Percentiles rank a stretch among this genome's conserved stretches.
Evolutionary conservation across 2,329 filamentous ascomycete species (phyloP).

Genomic region (Claviceps pazoutovae): DNA sequence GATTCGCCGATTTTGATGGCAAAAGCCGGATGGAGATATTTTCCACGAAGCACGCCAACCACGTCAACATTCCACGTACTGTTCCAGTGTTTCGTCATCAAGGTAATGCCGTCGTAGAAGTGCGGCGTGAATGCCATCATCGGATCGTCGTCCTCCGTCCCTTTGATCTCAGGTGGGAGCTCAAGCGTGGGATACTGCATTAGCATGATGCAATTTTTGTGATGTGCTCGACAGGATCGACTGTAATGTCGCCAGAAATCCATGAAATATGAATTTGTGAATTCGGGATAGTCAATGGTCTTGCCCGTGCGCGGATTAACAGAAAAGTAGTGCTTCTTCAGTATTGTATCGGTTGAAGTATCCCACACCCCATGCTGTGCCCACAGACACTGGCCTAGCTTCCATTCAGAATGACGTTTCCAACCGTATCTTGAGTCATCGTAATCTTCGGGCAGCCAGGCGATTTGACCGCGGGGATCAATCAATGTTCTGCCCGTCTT

Average conservation of each 20-base stretch:
- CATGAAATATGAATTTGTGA: slow-evolving; percentile 88
- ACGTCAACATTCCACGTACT: slow-evolving; percentile 95
- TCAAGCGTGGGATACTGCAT: slow-evolving; percentile 88
- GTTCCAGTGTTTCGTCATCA: slow-evolving; percentile 99
- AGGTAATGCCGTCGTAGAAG: slow-evolving; percentile 91
- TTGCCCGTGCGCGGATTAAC: slow-evolving; percentile 63
- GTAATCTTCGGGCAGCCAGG: slow-evolving; percentile 72
- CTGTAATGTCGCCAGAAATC: slow-evolving; percentile 66
- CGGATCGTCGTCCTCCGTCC: slow-evolving; percentile 74
- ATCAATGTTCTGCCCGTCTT: slow-evolving; percentile 73
- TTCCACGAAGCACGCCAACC: slow-evolving; percentile 76
- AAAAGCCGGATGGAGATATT: slow-evolving; percentile 78
- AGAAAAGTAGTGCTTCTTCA: slow-evolving; percentile 79
- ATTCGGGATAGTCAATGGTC: slow-evolving; percentile 64
- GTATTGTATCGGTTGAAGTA: slow-evolving; percentile 56
- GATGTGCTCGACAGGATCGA: slow-evolving; percentile 58
- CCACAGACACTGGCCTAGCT: slow-evolving; percentile 89
- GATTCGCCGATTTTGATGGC: slow-evolving; percentile 86
- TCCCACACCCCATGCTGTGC: slow-evolving; percentile 97
- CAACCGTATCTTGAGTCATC: slow-evolving; percentile 83
- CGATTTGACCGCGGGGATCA: slow-evolving; percentile 72
- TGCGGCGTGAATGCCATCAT: slow-evolving; percentile 89
- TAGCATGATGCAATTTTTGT: slow-evolving; percentile 72
- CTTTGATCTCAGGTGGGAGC: slow-evolving; percentile 77
- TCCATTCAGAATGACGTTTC: slow-evolving; percentile 79